Evolutionary conservation across 2,329 filamentous ascomycete species (phyloP).

Genomic region (Claviceps sorghi): DNA sequence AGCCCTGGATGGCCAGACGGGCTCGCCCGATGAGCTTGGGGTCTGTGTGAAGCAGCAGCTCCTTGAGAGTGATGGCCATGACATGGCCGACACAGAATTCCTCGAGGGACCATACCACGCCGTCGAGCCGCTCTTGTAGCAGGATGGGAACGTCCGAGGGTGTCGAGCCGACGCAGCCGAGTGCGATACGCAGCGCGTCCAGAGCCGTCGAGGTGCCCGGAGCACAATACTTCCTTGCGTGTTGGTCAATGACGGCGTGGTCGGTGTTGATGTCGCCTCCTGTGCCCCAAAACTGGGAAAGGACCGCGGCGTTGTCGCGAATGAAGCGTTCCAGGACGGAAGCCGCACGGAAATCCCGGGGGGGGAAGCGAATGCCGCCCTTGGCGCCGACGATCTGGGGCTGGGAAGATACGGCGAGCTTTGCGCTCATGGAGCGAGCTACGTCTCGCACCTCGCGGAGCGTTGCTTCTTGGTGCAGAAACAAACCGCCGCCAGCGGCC

Average conservation of each 20-base stretch:
- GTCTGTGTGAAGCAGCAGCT: not conserved
- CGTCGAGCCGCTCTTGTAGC: not conserved
- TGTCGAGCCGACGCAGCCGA: not conserved
- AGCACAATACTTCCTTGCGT: not conserved
- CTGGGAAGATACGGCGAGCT: not conserved
- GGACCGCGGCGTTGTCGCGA: not conserved
- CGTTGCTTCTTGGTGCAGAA: not conserved
- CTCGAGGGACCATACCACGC: not conserved
- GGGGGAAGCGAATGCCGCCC: not conserved
- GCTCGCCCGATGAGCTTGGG: not conserved
- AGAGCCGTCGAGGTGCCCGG: not conserved
- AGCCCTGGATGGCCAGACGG: not conserved
- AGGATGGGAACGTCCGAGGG: not conserved
- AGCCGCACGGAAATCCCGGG: not conserved
- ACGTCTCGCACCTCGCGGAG: not conserved
- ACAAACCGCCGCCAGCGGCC: not conserved
- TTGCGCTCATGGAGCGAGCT: not conserved
- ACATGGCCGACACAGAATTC: not conserved
- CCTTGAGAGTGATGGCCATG: not conserved
- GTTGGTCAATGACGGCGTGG: not conserved
- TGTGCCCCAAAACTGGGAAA: not conserved
- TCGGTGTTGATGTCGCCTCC: not conserved
- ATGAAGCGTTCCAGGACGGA: not conserved
- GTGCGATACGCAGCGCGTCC: not conserved
- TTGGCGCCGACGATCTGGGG: not conserved